These are phyloP conservation scores for Graphilbum fragrans DNA, from an alignment of 2,329 filamentous ascomycete genomes.

Conservation along the genomic window DNA sequence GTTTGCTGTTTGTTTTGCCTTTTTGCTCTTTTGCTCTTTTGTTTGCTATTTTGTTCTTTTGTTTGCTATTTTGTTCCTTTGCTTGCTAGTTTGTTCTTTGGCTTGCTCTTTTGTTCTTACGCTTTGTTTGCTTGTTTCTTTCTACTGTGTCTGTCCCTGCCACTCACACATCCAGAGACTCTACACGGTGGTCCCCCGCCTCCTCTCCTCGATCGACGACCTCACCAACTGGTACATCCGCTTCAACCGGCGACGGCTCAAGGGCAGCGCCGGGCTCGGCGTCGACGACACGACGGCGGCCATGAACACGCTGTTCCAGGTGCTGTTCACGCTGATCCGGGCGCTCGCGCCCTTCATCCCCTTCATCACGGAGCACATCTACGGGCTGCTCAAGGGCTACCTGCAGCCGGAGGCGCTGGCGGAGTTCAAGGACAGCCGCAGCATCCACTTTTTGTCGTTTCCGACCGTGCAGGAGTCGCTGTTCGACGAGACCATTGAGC, in stretches of 20 bases:
- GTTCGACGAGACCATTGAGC: constrained; percentile 76
- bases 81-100: background rate
- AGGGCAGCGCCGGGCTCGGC: constrained; percentile 77
- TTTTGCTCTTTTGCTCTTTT: background rate
- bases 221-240: constrained; percentile 90
- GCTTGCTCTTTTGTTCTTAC: background rate
- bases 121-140: no score
- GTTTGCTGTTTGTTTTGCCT: background rate
- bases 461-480: constrained; percentile 80
- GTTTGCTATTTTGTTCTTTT: background rate
- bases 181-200: constrained; percentile 82
- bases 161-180: constrained; percentile 29
- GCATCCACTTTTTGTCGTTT: constrained; percentile 86
- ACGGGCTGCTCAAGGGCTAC: constrained; percentile 67
- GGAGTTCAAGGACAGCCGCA: constrained; percentile 60
- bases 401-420: constrained; percentile 56
- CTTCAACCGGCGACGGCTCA: constrained; percentile 82
- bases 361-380: constrained; percentile 92
- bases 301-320: constrained; percentile 87
- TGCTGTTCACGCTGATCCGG: constrained; percentile 77
- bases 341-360: constrained; percentile 90
- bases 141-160: no score
- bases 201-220: constrained; percentile 78
- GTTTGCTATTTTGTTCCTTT: background rate
- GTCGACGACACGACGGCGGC: constrained; percentile 79